phyloP scores from a whole-genome alignment of 78 protist species.

The Dictyostelium brefeldianum region DNA sequence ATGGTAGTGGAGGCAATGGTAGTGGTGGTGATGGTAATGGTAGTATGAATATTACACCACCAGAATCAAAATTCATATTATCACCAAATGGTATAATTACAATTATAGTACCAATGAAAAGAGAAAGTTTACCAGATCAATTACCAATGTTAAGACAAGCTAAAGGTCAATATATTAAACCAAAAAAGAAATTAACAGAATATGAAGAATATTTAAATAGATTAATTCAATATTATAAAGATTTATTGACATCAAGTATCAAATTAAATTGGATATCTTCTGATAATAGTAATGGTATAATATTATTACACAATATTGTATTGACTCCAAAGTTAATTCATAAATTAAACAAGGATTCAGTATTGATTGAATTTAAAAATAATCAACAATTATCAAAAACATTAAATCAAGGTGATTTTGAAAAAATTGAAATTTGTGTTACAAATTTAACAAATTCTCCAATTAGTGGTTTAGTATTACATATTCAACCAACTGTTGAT shows the following conservation, averaged over 20 bases:
- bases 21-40: background rate
- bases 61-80: slow-evolving; percentile 24
- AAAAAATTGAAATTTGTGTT: slow-evolving; percentile 27
- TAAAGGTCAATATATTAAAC: slow-evolving; percentile 83
- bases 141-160: slow-evolving; percentile 74
- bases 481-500: slow-evolving; percentile 54
- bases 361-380: slow-evolving; percentile 49
- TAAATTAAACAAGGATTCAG: slow-evolving; percentile 51
- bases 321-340: slow-evolving; percentile 51
- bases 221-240: slow-evolving; percentile 68
- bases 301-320: slow-evolving; percentile 32
- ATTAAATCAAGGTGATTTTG: slow-evolving; percentile 32
- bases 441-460: slow-evolving; percentile 21
- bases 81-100: slow-evolving; percentile 69
- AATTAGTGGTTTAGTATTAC: slow-evolving; percentile 55
- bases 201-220: slow-evolving; percentile 75
- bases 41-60: background rate
- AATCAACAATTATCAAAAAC: slow-evolving; percentile 8
- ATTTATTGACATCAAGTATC: slow-evolving; percentile 45
- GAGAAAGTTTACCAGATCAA: slow-evolving; percentile 71
- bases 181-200: slow-evolving; percentile 73
- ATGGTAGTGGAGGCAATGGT: background rate
- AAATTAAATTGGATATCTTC: slow-evolving; percentile 61
- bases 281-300: slow-evolving; percentile 38
- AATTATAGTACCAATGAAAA: slow-evolving; percentile 57